Conservation (phyloP, 2,329 filamentous ascomycete species). For the Fusarium haematococcum region DNA sequence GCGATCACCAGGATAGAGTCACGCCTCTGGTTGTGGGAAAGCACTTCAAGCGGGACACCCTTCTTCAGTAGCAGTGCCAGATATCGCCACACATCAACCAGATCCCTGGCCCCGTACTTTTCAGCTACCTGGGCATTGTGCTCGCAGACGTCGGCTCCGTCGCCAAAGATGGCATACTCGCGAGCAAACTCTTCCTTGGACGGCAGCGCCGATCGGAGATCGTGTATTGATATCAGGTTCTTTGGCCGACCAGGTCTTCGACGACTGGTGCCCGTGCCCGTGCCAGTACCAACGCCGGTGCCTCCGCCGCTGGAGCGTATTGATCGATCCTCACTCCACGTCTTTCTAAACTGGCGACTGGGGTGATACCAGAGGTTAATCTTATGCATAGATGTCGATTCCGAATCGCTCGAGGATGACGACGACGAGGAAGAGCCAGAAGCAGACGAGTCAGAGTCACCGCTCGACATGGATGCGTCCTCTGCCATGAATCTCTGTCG, state of each 20-base stretch:
- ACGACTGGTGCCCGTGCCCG: slow-evolving; percentile 65
- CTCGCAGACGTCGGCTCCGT: slow-evolving; percentile 82
- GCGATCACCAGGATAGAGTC: slow-evolving; percentile 78
- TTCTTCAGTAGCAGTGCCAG: slow-evolving; percentile 81
- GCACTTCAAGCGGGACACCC: slow-evolving; percentile 77
- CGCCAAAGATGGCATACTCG: slow-evolving; percentile 86
- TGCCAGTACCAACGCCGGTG: slow-evolving; percentile 62
- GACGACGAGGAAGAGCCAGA: slow-evolving; percentile 63
- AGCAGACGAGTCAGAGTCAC: slow-evolving; percentile 62
- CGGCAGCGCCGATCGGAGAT: slow-evolving; percentile 78
- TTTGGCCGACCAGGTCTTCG: slow-evolving; percentile 64
- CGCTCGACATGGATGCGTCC: slow-evolving; percentile 64
- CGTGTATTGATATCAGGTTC: slow-evolving; percentile 80
- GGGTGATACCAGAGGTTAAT: slow-evolving; percentile 68
- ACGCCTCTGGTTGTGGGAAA: slow-evolving; percentile 64
- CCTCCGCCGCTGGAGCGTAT: slow-evolving; percentile 71
- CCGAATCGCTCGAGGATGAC: slow-evolving; percentile 70
- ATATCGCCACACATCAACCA: slow-evolving; percentile 87
- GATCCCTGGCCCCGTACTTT: slow-evolving; percentile 75
- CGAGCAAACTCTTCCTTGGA: slow-evolving; percentile 81
- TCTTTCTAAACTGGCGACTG: slow-evolving; percentile 63
- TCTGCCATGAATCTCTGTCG: slow-evolving; percentile 61
- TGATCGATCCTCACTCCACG: slow-evolving; percentile 68
- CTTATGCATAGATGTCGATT: slow-evolving; percentile 72
- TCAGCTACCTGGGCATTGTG: slow-evolving; percentile 86